Base-by-base conservation (phyloP, 179 eudicot genomes). In the Beta macrorhiza region DNA sequence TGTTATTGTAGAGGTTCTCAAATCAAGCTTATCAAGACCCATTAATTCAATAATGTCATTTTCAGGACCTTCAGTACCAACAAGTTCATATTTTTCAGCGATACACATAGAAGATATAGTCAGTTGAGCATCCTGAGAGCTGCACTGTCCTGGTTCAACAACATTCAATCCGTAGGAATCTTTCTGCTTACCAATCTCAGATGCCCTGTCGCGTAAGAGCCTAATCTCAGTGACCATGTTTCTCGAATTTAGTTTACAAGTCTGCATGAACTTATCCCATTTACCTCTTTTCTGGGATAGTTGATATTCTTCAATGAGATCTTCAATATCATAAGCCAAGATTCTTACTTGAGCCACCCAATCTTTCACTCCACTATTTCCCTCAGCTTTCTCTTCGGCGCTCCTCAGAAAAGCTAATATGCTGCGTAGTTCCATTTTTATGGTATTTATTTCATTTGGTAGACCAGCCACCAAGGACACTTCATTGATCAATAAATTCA, bases 241-340 rank as follows among this genome's bases (percentile, higher is more conserved):
- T 9, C 57, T 79, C 7, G 19, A 4, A 0, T 53, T 16, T 2
- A 17, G 44, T 15, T 6, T n/a, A 6, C 79, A 4, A 69, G 2
- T 32, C 5, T 75, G 16, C 42, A 5, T 59, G 9, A 49, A 20
- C 67, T 62, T 67, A 61, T 67, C 56, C 3, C 75, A 19, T 12
- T 0, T 0, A 64, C 20, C 45, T 25, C 55, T 53, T 25, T 76
- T 70, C 15, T 72, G 49, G 11, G 11, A 67, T 59, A 80, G 52
- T 2, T n/a, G 37, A 67, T 62, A 84, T 32, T 78, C 74, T 15
- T 84, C 86, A 42, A 80, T 56, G 13, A 62, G 74, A 56, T 84
- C 86, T 52, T 80, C 83, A 14, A 84, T 80, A 6, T 84, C 81
- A 65, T 77, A 53, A 80, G 83, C 83, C 62, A 84, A 3, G 4